Percentiles rank a stretch among this genome's conserved stretches.
Conservation (phyloP, 2,329 filamentous ascomycete genomes). For the Plenodomus tracheiphilus region DNA sequence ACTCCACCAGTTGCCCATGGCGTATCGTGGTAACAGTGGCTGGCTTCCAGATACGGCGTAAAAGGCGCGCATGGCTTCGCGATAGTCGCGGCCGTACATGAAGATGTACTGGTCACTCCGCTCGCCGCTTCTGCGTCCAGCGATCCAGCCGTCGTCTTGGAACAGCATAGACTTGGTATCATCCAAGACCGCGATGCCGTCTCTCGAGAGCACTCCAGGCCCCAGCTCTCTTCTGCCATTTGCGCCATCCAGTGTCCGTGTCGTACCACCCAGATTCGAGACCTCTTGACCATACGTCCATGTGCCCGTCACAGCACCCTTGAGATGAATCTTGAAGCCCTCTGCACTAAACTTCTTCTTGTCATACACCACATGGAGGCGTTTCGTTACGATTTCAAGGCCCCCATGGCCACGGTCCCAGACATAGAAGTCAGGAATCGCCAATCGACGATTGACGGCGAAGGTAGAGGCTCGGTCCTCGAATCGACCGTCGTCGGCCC, state of each 20-base stretch:
- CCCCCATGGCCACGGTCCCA: constrained; percentile 48
- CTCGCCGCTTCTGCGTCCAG: constrained; percentile 51
- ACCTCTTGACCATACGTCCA: constrained; percentile 58
- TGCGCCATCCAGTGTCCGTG: constrained; percentile 58
- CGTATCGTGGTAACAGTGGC: constrained; percentile 60
- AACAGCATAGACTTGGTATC: constrained; percentile 63
- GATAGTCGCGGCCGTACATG: constrained; percentile 61
- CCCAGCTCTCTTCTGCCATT: constrained; percentile 57
- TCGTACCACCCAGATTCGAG: constrained; percentile 53
- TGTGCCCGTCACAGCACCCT: constrained; percentile 47
- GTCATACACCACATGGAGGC: constrained; percentile 62
- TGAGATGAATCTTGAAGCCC: constrained; percentile 54
- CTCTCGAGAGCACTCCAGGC: constrained; percentile 55
- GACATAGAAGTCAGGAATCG: constrained; percentile 54
- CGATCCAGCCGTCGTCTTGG: constrained; percentile 57
- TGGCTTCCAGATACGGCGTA: constrained; percentile 61
- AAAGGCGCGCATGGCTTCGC: constrained; percentile 57
- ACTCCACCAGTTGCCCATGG: constrained; percentile 68
- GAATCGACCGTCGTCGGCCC: constrained; percentile 62
- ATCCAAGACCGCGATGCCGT: constrained; percentile 58
- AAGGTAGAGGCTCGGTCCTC: constrained; percentile 66
- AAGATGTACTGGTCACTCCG: constrained; percentile 64
- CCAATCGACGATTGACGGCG: constrained; percentile 58
- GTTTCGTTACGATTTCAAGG: constrained; percentile 60
- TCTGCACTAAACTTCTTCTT: constrained; percentile 58